Evolutionary conservation across 1,284 basidiomycete genomes (phyloP).

Genomic region (Puccinia hordei): DNA sequence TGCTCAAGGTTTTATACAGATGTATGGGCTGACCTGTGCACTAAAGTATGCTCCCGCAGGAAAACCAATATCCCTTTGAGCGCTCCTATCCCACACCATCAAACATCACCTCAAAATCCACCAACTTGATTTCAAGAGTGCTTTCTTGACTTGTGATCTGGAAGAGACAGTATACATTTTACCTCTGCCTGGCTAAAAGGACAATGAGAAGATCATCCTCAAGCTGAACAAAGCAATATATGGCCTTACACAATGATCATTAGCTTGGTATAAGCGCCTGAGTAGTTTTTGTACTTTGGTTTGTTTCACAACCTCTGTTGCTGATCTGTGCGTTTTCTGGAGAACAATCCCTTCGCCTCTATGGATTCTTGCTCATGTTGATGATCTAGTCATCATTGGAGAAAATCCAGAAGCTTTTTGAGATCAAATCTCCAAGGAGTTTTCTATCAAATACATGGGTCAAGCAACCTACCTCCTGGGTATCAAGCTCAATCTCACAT

Average conservation of each 20-base stretch:
- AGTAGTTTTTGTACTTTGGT: no score
- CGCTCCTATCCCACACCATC: background rate
- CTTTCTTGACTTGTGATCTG: background rate
- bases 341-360: background rate
- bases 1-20: no score
- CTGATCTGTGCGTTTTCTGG: background rate
- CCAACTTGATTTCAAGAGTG: constrained; percentile 1
- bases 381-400: background rate
- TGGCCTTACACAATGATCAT: background rate
- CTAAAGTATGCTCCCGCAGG: background rate
- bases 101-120: background rate
- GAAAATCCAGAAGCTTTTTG: background rate
- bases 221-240: background rate
- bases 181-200: background rate
- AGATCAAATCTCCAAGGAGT: background rate
- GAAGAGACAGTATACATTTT: background rate
- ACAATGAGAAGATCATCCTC: background rate
- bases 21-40: background rate
- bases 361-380: background rate
- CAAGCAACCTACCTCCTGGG: background rate
- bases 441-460: constrained; percentile 5
- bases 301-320: no score
- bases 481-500: background rate
- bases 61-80: background rate
- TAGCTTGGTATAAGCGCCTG: background rate